Conservation (phyloP, 768 basidiomycete genomes). For the Paxillus ammoniavirescens region DNA sequence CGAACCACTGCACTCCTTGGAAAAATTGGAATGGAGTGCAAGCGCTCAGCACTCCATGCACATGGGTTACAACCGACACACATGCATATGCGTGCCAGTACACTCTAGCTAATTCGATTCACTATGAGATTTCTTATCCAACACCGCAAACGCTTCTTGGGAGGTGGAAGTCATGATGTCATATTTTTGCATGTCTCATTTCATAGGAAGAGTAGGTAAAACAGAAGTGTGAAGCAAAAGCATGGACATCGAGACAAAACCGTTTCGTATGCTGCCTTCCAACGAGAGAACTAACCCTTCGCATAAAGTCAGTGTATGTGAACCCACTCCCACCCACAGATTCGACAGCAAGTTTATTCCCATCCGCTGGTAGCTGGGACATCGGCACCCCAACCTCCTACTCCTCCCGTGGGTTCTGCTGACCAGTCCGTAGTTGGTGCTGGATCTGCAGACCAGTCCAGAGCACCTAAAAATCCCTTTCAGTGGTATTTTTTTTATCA, state of each 20-base stretch:
- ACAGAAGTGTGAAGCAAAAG: conserved; percentile 12
- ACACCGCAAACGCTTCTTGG: neutral
- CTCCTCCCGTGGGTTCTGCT: conserved; percentile 61
- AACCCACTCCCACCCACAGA: conserved; percentile 2
- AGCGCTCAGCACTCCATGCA: too few relatives aligned
- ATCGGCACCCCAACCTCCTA: conserved; percentile 36
- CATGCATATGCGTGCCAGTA: too few relatives aligned
- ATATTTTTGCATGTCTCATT: conserved; percentile 20
- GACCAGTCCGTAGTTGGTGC: conserved; percentile 75
- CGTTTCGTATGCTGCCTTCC: conserved; percentile 12
- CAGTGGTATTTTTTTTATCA: neutral
- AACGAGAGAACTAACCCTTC: neutral
- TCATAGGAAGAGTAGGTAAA: conserved; percentile 11
- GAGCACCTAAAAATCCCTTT: conserved; percentile 45
- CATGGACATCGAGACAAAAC: conserved; percentile 18
- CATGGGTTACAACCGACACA: too few relatives aligned
- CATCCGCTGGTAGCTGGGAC: conserved; percentile 23
- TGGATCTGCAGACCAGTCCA: conserved; percentile 83
- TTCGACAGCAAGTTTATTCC: conserved; percentile 19
- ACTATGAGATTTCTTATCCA: too few relatives aligned
- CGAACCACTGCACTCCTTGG: too few relatives aligned
- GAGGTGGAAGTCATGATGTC: conserved; percentile 7
- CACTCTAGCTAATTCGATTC: too few relatives aligned
- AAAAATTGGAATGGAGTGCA: too few relatives aligned
- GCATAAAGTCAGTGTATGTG: neutral